Evolutionary conservation across 768 basidiomycete genomes (phyloP).

Genomic region (Termitomyces sp.): DNA sequence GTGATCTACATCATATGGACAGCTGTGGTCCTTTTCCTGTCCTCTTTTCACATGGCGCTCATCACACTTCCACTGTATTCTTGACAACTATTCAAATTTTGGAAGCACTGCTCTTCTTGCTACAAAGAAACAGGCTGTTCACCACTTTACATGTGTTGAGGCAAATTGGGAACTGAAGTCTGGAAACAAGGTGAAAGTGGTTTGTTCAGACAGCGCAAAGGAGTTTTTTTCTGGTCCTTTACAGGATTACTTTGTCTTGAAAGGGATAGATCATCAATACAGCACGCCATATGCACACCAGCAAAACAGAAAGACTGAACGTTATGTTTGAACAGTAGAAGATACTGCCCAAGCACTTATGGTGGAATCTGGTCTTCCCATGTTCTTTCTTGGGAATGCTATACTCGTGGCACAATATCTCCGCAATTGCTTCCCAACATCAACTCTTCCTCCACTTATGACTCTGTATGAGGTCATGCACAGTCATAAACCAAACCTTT

Average conservation of each 20-base stretch:
- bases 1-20: neutral
- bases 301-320: slow-evolving; percentile 29
- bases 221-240: neutral
- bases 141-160: neutral
- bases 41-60: neutral
- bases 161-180: neutral
- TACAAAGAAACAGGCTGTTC: neutral
- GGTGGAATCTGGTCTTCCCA: slow-evolving; percentile 18
- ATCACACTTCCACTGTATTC: neutral
- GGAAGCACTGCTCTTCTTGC: neutral
- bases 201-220: neutral
- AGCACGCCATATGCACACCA: slow-evolving; percentile 20
- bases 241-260: neutral
- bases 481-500: slow-evolving; percentile 21
- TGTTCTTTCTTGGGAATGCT: slow-evolving; percentile 22
- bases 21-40: neutral
- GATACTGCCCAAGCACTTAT: slow-evolving; percentile 20
- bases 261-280: neutral
- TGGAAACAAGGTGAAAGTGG: neutral
- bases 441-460: slow-evolving; percentile 13
- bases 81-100: neutral
- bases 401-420: slow-evolving; percentile 17
- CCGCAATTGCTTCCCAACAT: slow-evolving; percentile 20
- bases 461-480: slow-evolving; percentile 20
- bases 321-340: slow-evolving; percentile 23